Percentiles rank a stretch among this genome's conserved stretches.
Evolutionary conservation across 805 yeast genomes (phyloP).

Genomic region (Tetrapisispora arboricola): DNA sequence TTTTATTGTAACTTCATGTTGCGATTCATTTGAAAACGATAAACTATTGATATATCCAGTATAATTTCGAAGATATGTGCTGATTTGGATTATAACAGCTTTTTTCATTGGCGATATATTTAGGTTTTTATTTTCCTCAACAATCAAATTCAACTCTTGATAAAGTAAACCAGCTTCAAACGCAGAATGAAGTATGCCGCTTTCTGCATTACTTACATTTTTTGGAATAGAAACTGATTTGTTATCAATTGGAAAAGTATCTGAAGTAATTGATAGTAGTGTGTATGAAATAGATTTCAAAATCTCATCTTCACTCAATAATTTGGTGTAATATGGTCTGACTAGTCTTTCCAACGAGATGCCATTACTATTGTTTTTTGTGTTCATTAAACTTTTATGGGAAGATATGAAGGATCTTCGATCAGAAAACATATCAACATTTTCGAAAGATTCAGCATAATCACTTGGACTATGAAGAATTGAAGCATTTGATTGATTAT

Average conservation of each 20-base stretch:
- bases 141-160: constrained; percentile 32
- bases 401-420: constrained; percentile 30
- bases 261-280: constrained; percentile 53
- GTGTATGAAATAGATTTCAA: constrained; percentile 42
- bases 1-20: constrained; percentile 22
- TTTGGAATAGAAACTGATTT: constrained; percentile 37
- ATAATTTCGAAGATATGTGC: constrained; percentile 34
- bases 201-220: constrained; percentile 43
- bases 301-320: constrained; percentile 34
- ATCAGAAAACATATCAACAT: constrained; percentile 31
- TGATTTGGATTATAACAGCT: constrained; percentile 45
- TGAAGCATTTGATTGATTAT: constrained; percentile 6
- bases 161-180: constrained; percentile 68
- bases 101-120: constrained; percentile 45
- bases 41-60: constrained; percentile 35
- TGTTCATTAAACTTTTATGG: constrained; percentile 7
- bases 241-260: constrained; percentile 37
- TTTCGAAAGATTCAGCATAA: constrained; percentile 33
- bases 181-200: constrained; percentile 44
- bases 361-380: constrained; percentile 5
- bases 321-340: constrained; percentile 27
- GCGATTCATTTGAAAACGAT: constrained; percentile 27
- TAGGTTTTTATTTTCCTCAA: constrained; percentile 25
- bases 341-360: constrained; percentile 14
- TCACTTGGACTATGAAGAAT: constrained; percentile 14